These are phyloP conservation scores for Inonotus obliquus DNA, from an alignment of 1,284 basidiomycete species.

Conservation along the genomic window DNA sequence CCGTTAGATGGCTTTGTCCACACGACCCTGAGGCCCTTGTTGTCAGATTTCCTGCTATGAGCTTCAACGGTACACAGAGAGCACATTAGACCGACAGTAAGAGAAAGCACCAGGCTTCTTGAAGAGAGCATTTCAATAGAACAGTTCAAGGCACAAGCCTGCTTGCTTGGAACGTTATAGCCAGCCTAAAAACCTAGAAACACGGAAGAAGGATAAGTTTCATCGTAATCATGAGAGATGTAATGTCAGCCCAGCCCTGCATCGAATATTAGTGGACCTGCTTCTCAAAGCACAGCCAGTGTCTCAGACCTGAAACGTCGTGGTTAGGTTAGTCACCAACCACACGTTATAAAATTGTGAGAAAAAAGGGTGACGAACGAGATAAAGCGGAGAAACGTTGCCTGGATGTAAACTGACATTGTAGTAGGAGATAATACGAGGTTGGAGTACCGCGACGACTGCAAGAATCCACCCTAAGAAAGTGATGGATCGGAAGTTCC, in stretches of 20 bases:
- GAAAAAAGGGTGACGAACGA: too few relatives aligned
- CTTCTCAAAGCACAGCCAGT: not conserved
- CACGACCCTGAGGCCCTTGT: not conserved
- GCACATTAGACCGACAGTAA: not conserved
- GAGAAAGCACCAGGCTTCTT: constrained; percentile 5
- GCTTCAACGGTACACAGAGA: not conserved
- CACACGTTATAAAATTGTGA: too few relatives aligned
- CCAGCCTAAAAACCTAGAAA: not conserved
- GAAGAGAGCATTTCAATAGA: not conserved
- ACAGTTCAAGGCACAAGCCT: not conserved
- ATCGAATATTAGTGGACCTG: too few relatives aligned
- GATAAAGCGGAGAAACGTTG: too few relatives aligned
- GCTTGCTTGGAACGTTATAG: not conserved
- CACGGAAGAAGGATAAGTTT: not conserved
- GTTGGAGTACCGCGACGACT: too few relatives aligned
- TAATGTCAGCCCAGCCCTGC: not conserved
- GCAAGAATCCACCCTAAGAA: too few relatives aligned
- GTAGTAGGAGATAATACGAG: too few relatives aligned
- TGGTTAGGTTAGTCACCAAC: too few relatives aligned
- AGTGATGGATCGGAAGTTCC: too few relatives aligned
- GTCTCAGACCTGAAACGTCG: too few relatives aligned
- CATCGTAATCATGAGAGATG: not conserved
- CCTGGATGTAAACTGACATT: too few relatives aligned
- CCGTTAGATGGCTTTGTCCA: constrained; percentile 15
- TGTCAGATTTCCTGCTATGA: not conserved